phyloP scores from a whole-genome alignment of 176 grass and related monocot genomes.

The Carex kokanica region DNA sequence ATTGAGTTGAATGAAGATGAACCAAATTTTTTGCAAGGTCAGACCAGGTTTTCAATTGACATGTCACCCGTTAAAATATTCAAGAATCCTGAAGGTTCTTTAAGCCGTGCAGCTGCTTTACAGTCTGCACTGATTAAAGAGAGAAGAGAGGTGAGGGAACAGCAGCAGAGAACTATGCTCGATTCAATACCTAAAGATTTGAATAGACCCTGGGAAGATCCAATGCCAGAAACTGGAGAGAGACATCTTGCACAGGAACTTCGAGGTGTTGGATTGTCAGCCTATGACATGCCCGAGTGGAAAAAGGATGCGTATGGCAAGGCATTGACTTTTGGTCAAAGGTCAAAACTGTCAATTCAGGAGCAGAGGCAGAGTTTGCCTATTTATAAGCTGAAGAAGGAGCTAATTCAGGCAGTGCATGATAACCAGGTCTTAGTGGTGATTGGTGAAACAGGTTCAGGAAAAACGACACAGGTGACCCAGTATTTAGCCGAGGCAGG shows the following conservation, averaged over 20 bases:
- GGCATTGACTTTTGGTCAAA: slow-evolving; percentile 73
- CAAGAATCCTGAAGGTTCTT: slow-evolving; percentile 90
- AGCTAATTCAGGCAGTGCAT: too few relatives aligned
- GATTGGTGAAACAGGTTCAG: too few relatives aligned
- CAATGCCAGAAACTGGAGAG: slow-evolving; percentile 87
- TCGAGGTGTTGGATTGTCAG: slow-evolving; percentile 76
- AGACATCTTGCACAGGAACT: slow-evolving; percentile 87
- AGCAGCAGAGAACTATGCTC: slow-evolving; percentile 92
- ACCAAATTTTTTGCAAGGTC: slow-evolving; percentile 83
- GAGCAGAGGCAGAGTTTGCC: too few relatives aligned
- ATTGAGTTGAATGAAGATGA: slow-evolving; percentile 94
- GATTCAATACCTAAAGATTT: slow-evolving; percentile 96
- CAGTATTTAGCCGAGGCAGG: too few relatives aligned
- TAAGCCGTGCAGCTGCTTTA: slow-evolving; percentile 77
- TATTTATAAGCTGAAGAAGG: too few relatives aligned
- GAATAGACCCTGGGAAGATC: slow-evolving; percentile 93
- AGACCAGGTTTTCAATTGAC: slow-evolving; percentile 75
- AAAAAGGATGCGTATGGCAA: slow-evolving; percentile 96
- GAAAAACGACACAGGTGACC: too few relatives aligned
- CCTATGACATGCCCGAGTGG: slow-evolving; percentile 95
- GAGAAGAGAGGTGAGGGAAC: slow-evolving; percentile 80
- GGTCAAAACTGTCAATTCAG: slow-evolving; percentile 79
- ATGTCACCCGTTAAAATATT: slow-evolving; percentile 96
- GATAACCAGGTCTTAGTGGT: too few relatives aligned
- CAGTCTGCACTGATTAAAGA: slow-evolving; percentile 95